Percentiles rank a stretch among this genome's conserved stretches.
phyloP scores from a whole-genome alignment of 495 filamentous ascomycete genomes.

The Achaetomiella virescens region DNA sequence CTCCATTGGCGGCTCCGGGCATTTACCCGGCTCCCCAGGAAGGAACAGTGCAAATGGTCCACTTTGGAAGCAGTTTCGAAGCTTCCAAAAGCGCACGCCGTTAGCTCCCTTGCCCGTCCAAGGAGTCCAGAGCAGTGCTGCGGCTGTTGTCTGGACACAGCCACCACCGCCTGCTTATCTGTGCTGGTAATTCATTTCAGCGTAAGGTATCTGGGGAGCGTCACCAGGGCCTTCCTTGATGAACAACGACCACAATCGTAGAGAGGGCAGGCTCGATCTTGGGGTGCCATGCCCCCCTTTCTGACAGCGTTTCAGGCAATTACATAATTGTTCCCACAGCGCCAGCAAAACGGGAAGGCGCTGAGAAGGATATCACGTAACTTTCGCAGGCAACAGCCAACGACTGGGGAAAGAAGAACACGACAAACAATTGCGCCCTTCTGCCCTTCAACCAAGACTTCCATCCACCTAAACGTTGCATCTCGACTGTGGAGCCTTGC shows the following conservation, averaged over 20 bases:
- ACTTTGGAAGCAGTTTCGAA: constrained; percentile 11
- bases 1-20: not conserved
- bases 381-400: not conserved
- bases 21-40: constrained; percentile 7
- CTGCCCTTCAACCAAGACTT: too few relatives aligned
- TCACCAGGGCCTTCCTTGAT: too few relatives aligned
- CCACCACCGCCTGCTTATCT: too few relatives aligned
- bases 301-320: not conserved
- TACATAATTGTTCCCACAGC: not conserved
- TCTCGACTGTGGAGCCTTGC: too few relatives aligned
- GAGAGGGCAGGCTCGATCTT: too few relatives aligned
- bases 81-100: not conserved
- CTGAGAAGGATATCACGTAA: not conserved
- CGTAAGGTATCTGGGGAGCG: too few relatives aligned
- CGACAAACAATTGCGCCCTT: too few relatives aligned
- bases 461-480: too few relatives aligned
- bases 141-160: not conserved
- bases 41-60: not conserved
- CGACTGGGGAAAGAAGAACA: not conserved
- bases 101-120: not conserved
- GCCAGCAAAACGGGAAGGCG: not conserved
- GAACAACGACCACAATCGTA: too few relatives aligned
- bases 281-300: not conserved
- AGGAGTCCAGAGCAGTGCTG: not conserved
- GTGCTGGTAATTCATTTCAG: too few relatives aligned